Base-by-base conservation (phyloP, 192 early-diverging fungal species). In the Backusella liffmaniae region DNA sequence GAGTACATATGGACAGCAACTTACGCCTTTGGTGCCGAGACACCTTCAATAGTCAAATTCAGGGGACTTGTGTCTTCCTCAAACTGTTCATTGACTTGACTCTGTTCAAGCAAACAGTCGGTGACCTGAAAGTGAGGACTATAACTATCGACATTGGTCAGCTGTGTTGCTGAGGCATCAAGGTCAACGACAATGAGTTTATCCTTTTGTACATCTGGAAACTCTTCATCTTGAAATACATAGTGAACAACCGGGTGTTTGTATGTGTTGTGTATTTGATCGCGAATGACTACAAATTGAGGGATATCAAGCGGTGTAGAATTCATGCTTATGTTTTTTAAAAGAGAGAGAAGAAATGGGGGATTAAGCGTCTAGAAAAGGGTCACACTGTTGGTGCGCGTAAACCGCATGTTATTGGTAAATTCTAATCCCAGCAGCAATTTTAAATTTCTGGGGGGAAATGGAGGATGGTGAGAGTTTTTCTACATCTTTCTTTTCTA, bases 251-350 rank as follows among this genome's bases (percentile, higher is more conserved):
- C 44, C 3, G 85, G 85, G 46, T 86, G 85, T 59, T 80, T 78
- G 59, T 79, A 82, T 15, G 76, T 78, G 35, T 80, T 75, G 29
- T 81, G 70, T 5, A 75, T 53, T 46, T 82, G 75, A 56, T 86
- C 85, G 41, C 76, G 82, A 37, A 86, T 78, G 35, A 86, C 83
- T 5, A 86, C 80, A 74, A 82, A 82, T 32, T 86, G 80, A n/a
- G 85, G 83, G 41, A 86, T 81, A 59, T 73, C 51, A 15, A 68
- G 59, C 7, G 66, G 39, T 9, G 73, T 35, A 23, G 72, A 56
- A 37, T 37, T 68, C 67, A 68, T 68, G 30, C 35, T 35, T 3
- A 3, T 32, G 32, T 26, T 26, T 26, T 26, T 26, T 26, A 23
- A 56, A 23, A 26, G 3, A 59, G 9, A 23, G 23, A 59, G 10